phyloP scores from a whole-genome alignment of 1,284 basidiomycete species.

The Coniferiporia weirii region DNA sequence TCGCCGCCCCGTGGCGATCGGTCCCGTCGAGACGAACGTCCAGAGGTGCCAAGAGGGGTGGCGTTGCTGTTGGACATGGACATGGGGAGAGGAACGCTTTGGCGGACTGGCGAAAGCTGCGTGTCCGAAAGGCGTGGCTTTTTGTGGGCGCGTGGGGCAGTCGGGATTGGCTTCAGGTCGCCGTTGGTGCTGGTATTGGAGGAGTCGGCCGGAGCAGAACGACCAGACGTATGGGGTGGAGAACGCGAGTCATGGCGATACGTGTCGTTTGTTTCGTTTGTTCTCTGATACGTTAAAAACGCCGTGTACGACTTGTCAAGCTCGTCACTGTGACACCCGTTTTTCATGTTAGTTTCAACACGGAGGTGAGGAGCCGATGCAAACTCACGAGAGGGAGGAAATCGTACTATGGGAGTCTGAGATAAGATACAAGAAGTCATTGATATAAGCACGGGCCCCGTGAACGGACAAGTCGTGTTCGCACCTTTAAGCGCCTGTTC shows the following conservation, averaged over 20 bases:
- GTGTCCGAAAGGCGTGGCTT: constrained; percentile 62
- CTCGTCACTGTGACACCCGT: constrained; percentile 37
- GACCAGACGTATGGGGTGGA: constrained; percentile 27
- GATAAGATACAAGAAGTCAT: constrained; percentile 7
- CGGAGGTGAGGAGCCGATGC: not conserved
- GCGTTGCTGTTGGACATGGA: not conserved
- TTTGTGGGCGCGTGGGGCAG: constrained; percentile 72
- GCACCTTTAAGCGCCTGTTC: constrained; percentile 70
- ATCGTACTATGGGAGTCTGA: constrained; percentile 72
- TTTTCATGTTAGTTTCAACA: no score
- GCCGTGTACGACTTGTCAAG: constrained; percentile 67
- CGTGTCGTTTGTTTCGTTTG: constrained; percentile 28
- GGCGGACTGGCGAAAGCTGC: constrained; percentile 38
- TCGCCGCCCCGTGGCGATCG: constrained; percentile 12
- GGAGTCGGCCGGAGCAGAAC: constrained; percentile 27
- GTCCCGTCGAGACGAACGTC: constrained; percentile 13
- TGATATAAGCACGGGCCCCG: constrained; percentile 9
- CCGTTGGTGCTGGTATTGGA: constrained; percentile 36
- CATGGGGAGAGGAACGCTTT: not conserved
- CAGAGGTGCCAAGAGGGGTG: not conserved
- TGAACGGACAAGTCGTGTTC: constrained; percentile 19
- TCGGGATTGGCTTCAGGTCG: constrained; percentile 55
- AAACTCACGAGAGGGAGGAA: constrained; percentile 60
- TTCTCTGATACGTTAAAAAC: constrained; percentile 37
- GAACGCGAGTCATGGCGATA: constrained; percentile 34